Conservation (phyloP, 495 filamentous ascomycete genomes). For the Xylaria venustula region DNA sequence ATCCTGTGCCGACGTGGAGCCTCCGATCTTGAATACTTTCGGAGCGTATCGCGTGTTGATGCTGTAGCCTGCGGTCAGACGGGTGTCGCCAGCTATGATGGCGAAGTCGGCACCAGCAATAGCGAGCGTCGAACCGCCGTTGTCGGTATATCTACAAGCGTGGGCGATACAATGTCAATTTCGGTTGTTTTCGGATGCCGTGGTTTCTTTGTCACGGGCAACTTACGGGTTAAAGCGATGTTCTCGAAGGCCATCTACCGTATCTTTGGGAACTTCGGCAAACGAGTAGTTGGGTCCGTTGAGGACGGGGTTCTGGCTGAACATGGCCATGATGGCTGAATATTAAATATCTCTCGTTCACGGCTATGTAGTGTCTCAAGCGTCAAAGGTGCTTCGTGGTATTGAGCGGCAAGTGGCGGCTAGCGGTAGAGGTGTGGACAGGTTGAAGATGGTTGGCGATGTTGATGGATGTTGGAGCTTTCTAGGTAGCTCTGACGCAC, state of each 20-base stretch:
- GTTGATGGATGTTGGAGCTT: constrained; percentile 18
- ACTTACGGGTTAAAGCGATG: constrained; percentile 93
- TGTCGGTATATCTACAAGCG: constrained; percentile 84
- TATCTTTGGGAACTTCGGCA: constrained; percentile 48
- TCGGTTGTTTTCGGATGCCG: neutral
- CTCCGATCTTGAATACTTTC: constrained; percentile 96
- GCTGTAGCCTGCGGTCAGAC: constrained; percentile 92
- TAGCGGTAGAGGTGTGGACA: neutral
- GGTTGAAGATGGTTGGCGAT: neutral
- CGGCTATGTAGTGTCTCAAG: neutral
- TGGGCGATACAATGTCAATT: constrained; percentile 12
- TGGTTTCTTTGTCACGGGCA: neutral
- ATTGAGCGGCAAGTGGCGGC: neutral
- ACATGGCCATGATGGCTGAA: constrained; percentile 52
- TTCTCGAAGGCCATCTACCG: constrained; percentile 53
- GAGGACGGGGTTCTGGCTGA: constrained; percentile 61
- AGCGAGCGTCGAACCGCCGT: constrained; percentile 93
- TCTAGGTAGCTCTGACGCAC: constrained; percentile 23
- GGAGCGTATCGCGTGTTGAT: constrained; percentile 94
- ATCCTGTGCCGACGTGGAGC: constrained; percentile 77
- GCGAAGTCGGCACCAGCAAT: constrained; percentile 92
- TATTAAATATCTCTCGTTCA: constrained; percentile 1
- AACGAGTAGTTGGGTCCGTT: constrained; percentile 61
- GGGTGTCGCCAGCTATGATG: constrained; percentile 94
- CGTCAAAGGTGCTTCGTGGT: constrained; percentile 6